A percentile compares a stretch with the other conserved stretches of the same genome.
These are phyloP conservation scores for Austroboletus festivus DNA, from an alignment of 768 basidiomycete species.

Conservation along the genomic window DNA sequence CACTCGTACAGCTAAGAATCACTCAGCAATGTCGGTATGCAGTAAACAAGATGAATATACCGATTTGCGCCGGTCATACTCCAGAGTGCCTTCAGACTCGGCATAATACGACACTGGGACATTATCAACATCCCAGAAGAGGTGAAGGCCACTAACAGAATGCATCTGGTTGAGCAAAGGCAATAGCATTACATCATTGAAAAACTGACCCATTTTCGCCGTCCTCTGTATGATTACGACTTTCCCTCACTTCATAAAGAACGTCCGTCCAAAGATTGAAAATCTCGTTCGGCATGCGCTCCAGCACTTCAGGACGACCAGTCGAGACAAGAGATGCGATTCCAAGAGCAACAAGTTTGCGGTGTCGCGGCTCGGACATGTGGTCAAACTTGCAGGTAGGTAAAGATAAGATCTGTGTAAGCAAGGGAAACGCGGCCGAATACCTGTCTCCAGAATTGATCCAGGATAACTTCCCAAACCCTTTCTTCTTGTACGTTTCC, in stretches of 20 bases:
- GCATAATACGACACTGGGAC: conserved; percentile 58
- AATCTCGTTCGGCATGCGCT: conserved; percentile 68
- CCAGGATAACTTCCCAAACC: conserved; percentile 64
- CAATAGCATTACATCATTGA: neutral
- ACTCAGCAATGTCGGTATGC: conserved; percentile 8
- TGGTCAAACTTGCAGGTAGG: conserved; percentile 73
- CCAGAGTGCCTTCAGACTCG: conserved; percentile 66
- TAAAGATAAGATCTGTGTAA: conserved; percentile 1
- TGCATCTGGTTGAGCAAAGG: neutral
- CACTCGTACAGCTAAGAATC: conserved; percentile 55
- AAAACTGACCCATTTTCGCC: conserved; percentile 36
- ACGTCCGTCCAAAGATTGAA: conserved; percentile 90
- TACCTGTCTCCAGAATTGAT: conserved; percentile 83
- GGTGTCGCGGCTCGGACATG: conserved; percentile 80
- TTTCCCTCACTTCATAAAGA: conserved; percentile 82
- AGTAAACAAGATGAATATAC: conserved; percentile 39
- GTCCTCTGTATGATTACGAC: conserved; percentile 36
- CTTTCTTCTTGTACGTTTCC: conserved; percentile 47
- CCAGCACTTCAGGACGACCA: conserved; percentile 67
- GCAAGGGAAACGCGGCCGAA: conserved; percentile 18
- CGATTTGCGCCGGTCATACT: conserved; percentile 70
- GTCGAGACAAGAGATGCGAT: conserved; percentile 76
- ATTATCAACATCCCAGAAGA: conserved; percentile 69
- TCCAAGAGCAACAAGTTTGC: conserved; percentile 83
- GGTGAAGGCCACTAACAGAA: conserved; percentile 38